These are phyloP conservation scores for Boletus sp. DNA, from an alignment of 768 basidiomycete genomes.

Conservation along the genomic window DNA sequence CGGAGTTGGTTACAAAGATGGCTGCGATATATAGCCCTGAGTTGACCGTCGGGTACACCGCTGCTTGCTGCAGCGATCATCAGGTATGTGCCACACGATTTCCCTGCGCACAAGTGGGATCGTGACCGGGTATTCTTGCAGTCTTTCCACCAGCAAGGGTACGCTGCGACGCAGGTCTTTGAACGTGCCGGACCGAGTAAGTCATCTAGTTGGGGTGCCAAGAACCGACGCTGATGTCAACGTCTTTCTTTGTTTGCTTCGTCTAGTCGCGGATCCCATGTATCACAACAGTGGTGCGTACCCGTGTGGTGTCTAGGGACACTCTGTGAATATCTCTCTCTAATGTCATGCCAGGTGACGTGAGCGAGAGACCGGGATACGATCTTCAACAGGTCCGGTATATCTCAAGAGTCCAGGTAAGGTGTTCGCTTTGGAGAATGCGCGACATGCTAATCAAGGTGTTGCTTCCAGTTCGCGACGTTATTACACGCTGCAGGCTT, in stretches of 20 bases:
- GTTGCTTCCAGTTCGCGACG: slow-evolving; percentile 54
- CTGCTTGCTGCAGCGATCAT: slow-evolving; percentile 91
- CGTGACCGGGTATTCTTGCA: slow-evolving; percentile 24
- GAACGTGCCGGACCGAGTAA: slow-evolving; percentile 77
- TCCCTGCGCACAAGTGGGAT: neutral
- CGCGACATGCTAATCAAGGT: neutral
- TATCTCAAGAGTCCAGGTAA: slow-evolving; percentile 86
- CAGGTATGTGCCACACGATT: slow-evolving; percentile 45
- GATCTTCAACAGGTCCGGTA: slow-evolving; percentile 79
- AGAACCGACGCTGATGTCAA: neutral
- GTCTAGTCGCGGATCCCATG: slow-evolving; percentile 79
- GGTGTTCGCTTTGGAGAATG: slow-evolving; percentile 12
- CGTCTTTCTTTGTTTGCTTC: neutral
- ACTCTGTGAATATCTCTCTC: neutral
- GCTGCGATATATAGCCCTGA: slow-evolving; percentile 82
- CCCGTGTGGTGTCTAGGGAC: neutral
- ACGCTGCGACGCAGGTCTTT: slow-evolving; percentile 84
- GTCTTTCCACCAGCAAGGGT: slow-evolving; percentile 82
- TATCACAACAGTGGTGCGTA: slow-evolving; percentile 77
- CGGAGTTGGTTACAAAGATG: slow-evolving; percentile 71
- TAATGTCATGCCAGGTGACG: slow-evolving; percentile 50
- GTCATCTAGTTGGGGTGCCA: slow-evolving; percentile 7
- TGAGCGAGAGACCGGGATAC: slow-evolving; percentile 77
- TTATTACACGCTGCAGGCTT: slow-evolving; percentile 69
- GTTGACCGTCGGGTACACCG: slow-evolving; percentile 63